Evolutionary conservation across 2,329 filamentous ascomycete genomes (phyloP).

Genomic region (Colletotrichum lupini): DNA sequence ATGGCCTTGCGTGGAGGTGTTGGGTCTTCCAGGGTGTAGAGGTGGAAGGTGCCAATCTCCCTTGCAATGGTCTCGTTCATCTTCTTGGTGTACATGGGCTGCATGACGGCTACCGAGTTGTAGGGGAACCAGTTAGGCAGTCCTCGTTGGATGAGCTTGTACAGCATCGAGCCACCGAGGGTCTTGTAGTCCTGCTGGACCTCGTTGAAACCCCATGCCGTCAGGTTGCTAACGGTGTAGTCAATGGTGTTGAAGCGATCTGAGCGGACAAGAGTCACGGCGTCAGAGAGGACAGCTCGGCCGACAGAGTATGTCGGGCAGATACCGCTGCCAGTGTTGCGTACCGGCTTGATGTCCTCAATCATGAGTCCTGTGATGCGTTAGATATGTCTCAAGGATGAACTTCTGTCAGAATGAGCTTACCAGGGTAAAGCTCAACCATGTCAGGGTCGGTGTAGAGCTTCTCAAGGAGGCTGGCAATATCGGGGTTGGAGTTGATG

Average conservation of each 20-base stretch:
- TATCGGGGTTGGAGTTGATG: slow-evolving; percentile 67
- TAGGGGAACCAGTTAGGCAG: slow-evolving; percentile 51
- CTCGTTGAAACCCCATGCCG: slow-evolving; percentile 57
- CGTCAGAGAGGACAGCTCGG: slow-evolving; percentile 68
- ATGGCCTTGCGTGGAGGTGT: slow-evolving; percentile 46
- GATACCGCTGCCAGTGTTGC: slow-evolving; percentile 63
- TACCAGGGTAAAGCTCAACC: slow-evolving; percentile 76
- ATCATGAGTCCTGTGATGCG: slow-evolving; percentile 56
- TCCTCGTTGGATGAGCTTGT: slow-evolving; percentile 58
- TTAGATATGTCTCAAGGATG: background rate
- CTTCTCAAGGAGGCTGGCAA: slow-evolving; percentile 65
- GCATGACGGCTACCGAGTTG: slow-evolving; percentile 56
- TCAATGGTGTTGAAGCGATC: slow-evolving; percentile 69
- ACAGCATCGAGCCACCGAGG: slow-evolving; percentile 54
- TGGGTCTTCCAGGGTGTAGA: slow-evolving; percentile 48
- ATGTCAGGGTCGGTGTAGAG: slow-evolving; percentile 73
- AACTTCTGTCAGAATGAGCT: background rate
- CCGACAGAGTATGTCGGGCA: slow-evolving; percentile 64
- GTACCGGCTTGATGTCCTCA: slow-evolving; percentile 65
- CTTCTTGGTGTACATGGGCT: slow-evolving; percentile 57
- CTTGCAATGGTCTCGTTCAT: slow-evolving; percentile 52
- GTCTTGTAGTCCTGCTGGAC: slow-evolving; percentile 50
- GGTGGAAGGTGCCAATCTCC: slow-evolving; percentile 49
- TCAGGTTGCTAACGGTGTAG: slow-evolving; percentile 54
- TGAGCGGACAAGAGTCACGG: slow-evolving; percentile 66